Conservation (phyloP, 2,329 filamentous ascomycete genomes). For the Colletotrichum sp. region DNA sequence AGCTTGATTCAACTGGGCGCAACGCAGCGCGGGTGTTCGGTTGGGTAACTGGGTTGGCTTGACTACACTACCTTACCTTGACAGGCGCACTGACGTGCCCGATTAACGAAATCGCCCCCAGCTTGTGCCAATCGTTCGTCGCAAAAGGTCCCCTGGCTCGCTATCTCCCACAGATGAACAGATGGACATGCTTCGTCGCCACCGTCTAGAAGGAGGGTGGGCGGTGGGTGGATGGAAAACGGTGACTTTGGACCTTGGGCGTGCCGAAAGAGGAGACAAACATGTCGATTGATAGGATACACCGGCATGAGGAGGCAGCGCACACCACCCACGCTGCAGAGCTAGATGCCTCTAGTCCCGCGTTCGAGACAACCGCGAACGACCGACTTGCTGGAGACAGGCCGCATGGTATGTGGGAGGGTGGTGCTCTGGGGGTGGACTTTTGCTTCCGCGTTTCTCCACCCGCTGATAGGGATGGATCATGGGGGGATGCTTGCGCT, state of each 20-base stretch:
- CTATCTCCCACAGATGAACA: not conserved
- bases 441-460: not conserved
- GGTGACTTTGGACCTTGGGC: not conserved
- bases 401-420: not conserved
- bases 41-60: not conserved
- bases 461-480: conserved; percentile 6
- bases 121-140: not conserved
- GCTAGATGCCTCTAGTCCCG: not conserved
- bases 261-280: not conserved
- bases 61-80: not conserved
- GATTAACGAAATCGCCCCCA: not conserved
- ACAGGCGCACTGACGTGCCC: not conserved
- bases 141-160: not conserved
- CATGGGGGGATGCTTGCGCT: not conserved
- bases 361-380: not conserved
- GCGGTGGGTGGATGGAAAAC: not conserved
- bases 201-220: not conserved
- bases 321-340: not conserved
- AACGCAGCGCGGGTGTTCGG: not conserved
- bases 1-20: not conserved
- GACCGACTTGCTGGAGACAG: not conserved
- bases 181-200: not conserved
- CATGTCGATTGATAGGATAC: conserved; percentile 4
- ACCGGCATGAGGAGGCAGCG: not conserved
- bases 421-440: conserved; percentile 1